These are phyloP conservation scores for Phialophora chinensis DNA, from an alignment of 2,329 filamentous ascomycete genomes.

Conservation along the genomic window DNA sequence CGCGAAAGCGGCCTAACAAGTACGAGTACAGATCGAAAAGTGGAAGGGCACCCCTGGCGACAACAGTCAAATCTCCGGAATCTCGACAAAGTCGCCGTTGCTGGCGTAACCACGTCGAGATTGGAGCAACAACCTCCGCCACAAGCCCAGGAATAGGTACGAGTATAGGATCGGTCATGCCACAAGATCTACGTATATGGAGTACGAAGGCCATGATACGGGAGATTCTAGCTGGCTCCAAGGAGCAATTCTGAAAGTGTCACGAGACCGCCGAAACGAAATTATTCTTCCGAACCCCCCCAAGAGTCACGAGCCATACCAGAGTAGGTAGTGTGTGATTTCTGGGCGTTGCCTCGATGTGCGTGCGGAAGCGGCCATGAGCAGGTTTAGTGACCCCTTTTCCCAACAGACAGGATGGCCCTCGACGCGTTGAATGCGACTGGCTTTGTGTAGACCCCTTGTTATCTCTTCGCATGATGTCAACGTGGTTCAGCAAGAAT, in stretches of 20 bases:
- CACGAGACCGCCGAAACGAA: not conserved
- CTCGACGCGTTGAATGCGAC: not conserved
- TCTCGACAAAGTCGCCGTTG: not conserved
- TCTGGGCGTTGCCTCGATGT: not conserved
- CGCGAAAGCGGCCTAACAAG: not conserved
- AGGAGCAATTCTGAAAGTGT: not conserved
- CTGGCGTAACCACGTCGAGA: not conserved
- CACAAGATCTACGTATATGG: not conserved
- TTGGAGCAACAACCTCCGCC: not conserved
- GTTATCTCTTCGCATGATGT: slow-evolving; percentile 3
- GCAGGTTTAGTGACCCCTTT: not conserved
- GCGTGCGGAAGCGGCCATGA: not conserved
- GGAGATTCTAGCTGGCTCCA: not conserved
- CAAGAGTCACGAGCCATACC: slow-evolving; percentile 1
- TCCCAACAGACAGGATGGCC: not conserved
- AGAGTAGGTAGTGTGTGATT: not conserved
- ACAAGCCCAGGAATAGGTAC: slow-evolving; percentile 4
- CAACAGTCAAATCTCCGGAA: slow-evolving; percentile 3
- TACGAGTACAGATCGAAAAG: not conserved
- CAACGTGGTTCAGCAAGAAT: not conserved
- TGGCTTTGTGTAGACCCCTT: not conserved
- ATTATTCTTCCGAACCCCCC: not conserved
- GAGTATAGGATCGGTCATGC: not conserved
- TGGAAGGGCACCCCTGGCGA: not conserved
- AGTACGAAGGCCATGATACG: not conserved